A percentile compares a stretch with the other conserved stretches of the same genome.
These are phyloP conservation scores for Haberlea rhodopensis DNA, from an alignment of 257 asterid genomes.

Conservation along the genomic window DNA sequence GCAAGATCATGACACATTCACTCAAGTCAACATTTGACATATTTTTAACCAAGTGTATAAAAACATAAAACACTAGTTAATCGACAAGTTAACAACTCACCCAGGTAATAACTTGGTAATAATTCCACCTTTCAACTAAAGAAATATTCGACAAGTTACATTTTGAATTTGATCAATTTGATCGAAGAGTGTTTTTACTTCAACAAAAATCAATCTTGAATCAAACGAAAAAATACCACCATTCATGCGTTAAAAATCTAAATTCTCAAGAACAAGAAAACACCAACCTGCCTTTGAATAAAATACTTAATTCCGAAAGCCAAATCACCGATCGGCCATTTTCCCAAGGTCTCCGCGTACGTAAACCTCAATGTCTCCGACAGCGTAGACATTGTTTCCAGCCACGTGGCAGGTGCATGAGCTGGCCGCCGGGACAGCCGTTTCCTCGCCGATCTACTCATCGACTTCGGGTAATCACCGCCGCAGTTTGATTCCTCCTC, in stretches of 20 bases:
- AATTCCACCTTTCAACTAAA: neutral
- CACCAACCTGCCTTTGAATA: conserved; percentile 68
- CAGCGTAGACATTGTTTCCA: conserved; percentile 65
- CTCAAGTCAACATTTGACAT: conserved; percentile 11
- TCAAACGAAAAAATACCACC: too few species aligned
- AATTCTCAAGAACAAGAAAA: neutral
- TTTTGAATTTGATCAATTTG: neutral
- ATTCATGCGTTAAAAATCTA: too few species aligned
- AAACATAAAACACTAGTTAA: neutral
- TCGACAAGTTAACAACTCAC: neutral
- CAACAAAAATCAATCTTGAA: too few species aligned
- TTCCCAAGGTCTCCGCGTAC: conserved; percentile 77
- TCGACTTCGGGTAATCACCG: conserved; percentile 51
- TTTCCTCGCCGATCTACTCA: conserved; percentile 55
- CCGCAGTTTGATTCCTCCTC: conserved; percentile 41
- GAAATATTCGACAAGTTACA: neutral
- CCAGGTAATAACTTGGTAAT: neutral
- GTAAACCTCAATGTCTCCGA: conserved; percentile 79
- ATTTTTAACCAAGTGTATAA: neutral
- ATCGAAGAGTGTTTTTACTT: too few species aligned
- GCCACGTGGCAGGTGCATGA: conserved; percentile 88
- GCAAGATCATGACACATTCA: conserved; percentile 31
- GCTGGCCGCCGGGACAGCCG: conserved; percentile 76
- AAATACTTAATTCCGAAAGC: conserved; percentile 80
- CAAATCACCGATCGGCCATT: conserved; percentile 87